Evolutionary conservation across 1,284 basidiomycete species (phyloP), one percentile per base, ranked within the genome.

Genomic region (Termitomyces sp.): DNA sequence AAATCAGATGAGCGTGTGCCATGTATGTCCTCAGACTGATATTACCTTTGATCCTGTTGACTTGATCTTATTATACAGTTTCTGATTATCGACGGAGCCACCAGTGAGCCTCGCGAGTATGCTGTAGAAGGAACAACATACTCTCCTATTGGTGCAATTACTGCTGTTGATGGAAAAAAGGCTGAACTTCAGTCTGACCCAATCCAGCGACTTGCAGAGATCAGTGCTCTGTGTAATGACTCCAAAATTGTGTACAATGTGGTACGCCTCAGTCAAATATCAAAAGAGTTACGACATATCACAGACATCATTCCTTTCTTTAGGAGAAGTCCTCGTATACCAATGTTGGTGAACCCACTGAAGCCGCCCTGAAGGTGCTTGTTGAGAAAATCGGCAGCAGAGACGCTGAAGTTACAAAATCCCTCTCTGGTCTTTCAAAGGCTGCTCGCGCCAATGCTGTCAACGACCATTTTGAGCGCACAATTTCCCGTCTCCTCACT

Each of bases 281-380:
- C 7, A 1, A 48, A 17, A 39, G 28, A 15, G n/a, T 21, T 24
- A 31, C 28, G 24, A 39, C 39, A 46, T 38, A 19, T 47, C 13
- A 47, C 17, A 50, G 10, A 33, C 5, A 44, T 69, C 38, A 65
- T 50, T 9, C 15, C 24, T 26, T 39, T 21, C 9, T 15, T 1
- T 59, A 48, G 88, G 91, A 95, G 43, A 93, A 90, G 68, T 78
- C 81, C 43, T 65, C 76, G 1, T 98, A 97, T 70, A 70, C 78
- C 53, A 94, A 92, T 64, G 82, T 99, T 41, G 96, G 96, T 21
- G 95, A 99, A 73, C 96, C 97, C 7, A 99, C 97, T 2, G 96
- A 98, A 71, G 94, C 94, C 7, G 94, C 94, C 1, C 79, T 98
- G 53, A 92, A 90, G 70, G 93, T 95, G 39, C 82, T 99, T 5